Evolutionary conservation across 2,329 filamentous ascomycete species (phyloP).

Genomic region (Chaetomium sp.): DNA sequence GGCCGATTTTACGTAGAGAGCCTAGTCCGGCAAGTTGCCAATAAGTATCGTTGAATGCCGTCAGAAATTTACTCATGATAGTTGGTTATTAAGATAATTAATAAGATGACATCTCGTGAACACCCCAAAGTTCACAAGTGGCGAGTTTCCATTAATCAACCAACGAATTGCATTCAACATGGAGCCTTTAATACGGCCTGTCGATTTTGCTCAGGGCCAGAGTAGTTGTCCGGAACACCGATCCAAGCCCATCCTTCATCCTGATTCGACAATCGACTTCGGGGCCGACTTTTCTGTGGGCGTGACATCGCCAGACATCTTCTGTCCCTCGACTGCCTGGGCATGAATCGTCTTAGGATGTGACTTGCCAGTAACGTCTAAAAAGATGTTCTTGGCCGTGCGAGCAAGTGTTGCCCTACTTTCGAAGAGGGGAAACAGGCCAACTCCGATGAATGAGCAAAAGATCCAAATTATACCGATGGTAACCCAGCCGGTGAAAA

Average conservation of each 20-base stretch:
- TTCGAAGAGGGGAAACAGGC: conserved; percentile 75
- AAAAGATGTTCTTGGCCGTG: conserved; percentile 54
- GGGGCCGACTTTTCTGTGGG: conserved; percentile 22
- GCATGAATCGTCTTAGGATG: conserved; percentile 27
- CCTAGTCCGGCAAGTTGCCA: too few relatives aligned
- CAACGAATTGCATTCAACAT: too few relatives aligned
- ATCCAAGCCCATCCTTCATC: not conserved
- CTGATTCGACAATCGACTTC: conserved; percentile 16
- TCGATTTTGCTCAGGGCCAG: too few relatives aligned
- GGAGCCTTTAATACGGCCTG: too few relatives aligned
- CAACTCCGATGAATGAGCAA: conserved; percentile 64
- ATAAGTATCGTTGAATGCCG: too few relatives aligned
- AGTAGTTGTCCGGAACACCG: too few relatives aligned
- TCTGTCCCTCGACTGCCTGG: conserved; percentile 19
- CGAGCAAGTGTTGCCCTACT: conserved; percentile 60
- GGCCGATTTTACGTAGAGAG: too few relatives aligned
- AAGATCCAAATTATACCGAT: conserved; percentile 78
- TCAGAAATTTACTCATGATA: too few relatives aligned
- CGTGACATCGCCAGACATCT: conserved; percentile 21
- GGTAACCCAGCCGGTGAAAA: conserved; percentile 77
- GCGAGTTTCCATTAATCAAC: too few relatives aligned
- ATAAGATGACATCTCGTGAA: too few relatives aligned
- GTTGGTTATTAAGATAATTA: too few relatives aligned
- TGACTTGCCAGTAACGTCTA: conserved; percentile 49
- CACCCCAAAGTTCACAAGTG: too few relatives aligned